These are phyloP conservation scores for Lentinula edodes DNA, from an alignment of 768 basidiomycete species.

Conservation along the genomic window DNA sequence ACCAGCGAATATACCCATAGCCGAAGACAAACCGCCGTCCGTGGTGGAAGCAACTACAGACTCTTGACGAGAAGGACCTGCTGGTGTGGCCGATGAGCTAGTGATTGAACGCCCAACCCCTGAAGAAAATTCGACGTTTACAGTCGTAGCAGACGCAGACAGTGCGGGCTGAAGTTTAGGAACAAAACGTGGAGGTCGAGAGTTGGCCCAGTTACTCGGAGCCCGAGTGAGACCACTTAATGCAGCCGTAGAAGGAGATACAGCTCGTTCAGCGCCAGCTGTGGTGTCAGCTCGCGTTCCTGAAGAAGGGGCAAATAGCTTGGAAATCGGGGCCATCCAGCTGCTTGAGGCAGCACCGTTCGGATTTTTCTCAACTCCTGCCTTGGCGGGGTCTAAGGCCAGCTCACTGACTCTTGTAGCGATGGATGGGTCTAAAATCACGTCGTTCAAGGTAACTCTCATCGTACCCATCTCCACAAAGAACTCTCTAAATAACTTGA, in stretches of 20 bases:
- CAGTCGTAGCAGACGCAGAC: conserved; percentile 84
- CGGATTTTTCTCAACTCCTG: conserved; percentile 32
- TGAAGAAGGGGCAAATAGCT: conserved; percentile 49
- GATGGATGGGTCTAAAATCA: conserved; percentile 80
- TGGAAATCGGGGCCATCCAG: conserved; percentile 87
- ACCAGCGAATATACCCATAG: conserved; percentile 93
- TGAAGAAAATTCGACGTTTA: conserved; percentile 91
- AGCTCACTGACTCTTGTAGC: conserved; percentile 69
- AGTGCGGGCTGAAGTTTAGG: conserved; percentile 84
- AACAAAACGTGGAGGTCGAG: conserved; percentile 40
- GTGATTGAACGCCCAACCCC: conserved; percentile 55
- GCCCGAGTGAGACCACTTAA: conserved; percentile 15
- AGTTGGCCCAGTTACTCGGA: conserved; percentile 14
- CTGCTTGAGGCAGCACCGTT: conserved; percentile 33
- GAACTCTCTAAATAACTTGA: conserved; percentile 81
- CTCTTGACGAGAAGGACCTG: not conserved
- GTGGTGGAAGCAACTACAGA: not conserved
- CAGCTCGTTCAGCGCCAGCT: conserved; percentile 5
- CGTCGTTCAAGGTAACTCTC: conserved; percentile 79
- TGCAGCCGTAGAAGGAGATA: conserved; percentile 7
- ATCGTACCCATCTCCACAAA: conserved; percentile 81
- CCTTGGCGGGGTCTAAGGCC: conserved; percentile 57
- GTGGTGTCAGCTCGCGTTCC: conserved; percentile 18
- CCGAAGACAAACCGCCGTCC: conserved; percentile 6
- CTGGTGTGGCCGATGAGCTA: conserved; percentile 24